Percentiles rank a stretch among this genome's conserved stretches.
Conservation (phyloP, 2,329 filamentous ascomycete genomes). For the Ceratocystis cubensis region DNA sequence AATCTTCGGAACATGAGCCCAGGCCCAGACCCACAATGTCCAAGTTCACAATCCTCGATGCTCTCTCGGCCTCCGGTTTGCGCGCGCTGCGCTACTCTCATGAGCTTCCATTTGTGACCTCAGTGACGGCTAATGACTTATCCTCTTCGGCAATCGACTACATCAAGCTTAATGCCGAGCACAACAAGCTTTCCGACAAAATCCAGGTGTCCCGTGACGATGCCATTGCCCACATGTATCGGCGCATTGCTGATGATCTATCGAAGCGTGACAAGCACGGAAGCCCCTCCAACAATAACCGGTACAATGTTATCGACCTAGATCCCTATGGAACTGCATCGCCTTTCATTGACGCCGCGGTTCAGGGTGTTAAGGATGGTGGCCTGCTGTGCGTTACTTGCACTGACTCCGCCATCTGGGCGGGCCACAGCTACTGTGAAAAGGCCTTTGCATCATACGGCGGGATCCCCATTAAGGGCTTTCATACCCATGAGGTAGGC, state of each 20-base stretch:
- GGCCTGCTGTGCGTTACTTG: constrained; percentile 91
- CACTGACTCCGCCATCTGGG: constrained; percentile 91
- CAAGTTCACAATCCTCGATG: constrained; percentile 78
- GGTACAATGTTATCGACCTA: constrained; percentile 89
- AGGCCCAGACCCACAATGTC: constrained; percentile 27
- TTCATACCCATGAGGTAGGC: constrained; percentile 78
- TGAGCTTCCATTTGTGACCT: constrained; percentile 74
- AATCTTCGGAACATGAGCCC: constrained; percentile 3
- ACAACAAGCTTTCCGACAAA: constrained; percentile 62
- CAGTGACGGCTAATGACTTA: constrained; percentile 81
- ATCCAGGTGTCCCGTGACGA: constrained; percentile 67
- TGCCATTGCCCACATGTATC: constrained; percentile 86
- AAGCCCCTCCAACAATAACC: constrained; percentile 32
- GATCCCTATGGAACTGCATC: constrained; percentile 93
- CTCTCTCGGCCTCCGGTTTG: constrained; percentile 83
- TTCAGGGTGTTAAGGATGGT: constrained; percentile 71
- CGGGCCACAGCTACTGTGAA: constrained; percentile 84
- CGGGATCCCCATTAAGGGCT: constrained; percentile 72
- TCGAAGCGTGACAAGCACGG: constrained; percentile 32
- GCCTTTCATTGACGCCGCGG: constrained; percentile 79
- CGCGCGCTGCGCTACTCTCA: constrained; percentile 83
- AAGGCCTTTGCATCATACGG: constrained; percentile 93
- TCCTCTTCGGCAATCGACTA: constrained; percentile 62
- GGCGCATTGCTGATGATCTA: constrained; percentile 44
- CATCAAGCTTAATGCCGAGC: constrained; percentile 71